phyloP scores from a whole-genome alignment of 2,329 filamentous ascomycete species.

The Rachicladosporium sp. region DNA sequence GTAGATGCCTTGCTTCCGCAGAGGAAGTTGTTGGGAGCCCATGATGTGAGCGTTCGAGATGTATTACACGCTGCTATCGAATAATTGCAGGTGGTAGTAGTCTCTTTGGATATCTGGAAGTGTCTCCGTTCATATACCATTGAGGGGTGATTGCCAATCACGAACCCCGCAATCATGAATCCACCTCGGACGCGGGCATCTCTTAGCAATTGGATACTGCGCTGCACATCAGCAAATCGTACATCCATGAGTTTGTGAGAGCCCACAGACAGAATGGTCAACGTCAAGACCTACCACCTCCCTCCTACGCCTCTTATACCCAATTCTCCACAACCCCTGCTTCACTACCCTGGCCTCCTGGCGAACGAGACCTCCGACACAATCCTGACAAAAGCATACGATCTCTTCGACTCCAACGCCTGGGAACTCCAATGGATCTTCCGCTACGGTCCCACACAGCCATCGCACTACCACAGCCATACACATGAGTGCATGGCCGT shows the following conservation, averaged over 20 bases:
- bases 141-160: too few relatives aligned
- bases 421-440: slow-evolving; percentile 47
- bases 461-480: slow-evolving; percentile 41
- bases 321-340: slow-evolving; percentile 40
- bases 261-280: slow-evolving; percentile 11
- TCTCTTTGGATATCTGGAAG: too few relatives aligned
- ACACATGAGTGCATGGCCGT: slow-evolving; percentile 49
- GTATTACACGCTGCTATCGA: not conserved
- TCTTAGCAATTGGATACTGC: too few relatives aligned
- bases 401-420: slow-evolving; percentile 36
- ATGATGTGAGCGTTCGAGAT: not conserved
- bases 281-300: slow-evolving; percentile 29
- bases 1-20: slow-evolving; percentile 27
- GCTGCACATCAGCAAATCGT: too few relatives aligned
- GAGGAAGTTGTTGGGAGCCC: slow-evolving; percentile 2
- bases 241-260: too few relatives aligned
- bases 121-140: too few relatives aligned
- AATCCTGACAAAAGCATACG: slow-evolving; percentile 24
- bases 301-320: slow-evolving; percentile 35
- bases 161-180: too few relatives aligned
- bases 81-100: too few relatives aligned
- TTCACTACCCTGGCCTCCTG: slow-evolving; percentile 40
- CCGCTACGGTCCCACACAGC: slow-evolving; percentile 33
- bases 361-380: slow-evolving; percentile 10
- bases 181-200: too few relatives aligned